phyloP scores from a whole-genome alignment of 2,329 filamentous ascomycete species.

The Atkinsonella texensis region DNA sequence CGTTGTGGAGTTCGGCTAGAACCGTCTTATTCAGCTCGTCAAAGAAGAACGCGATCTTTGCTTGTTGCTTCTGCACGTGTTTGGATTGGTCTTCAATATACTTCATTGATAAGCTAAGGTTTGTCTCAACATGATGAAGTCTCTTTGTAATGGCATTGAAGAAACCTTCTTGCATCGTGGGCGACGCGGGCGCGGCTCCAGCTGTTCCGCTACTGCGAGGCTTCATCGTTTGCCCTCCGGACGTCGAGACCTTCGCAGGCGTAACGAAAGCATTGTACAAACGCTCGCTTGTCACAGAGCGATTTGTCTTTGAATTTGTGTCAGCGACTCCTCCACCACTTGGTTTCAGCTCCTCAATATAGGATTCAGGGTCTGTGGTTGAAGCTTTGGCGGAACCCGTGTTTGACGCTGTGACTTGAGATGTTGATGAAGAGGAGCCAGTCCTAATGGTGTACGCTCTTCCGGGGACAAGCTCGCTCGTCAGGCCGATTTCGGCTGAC shows the following conservation, averaged over 20 bases:
- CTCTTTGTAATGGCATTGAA: constrained; percentile 96
- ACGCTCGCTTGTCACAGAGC: constrained; percentile 3
- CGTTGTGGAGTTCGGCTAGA: constrained; percentile 62
- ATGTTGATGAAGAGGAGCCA: neutral
- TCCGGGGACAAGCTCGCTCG: neutral
- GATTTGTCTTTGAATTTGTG: neutral
- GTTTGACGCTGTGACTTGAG: neutral
- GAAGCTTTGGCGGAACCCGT: neutral
- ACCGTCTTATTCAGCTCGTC: constrained; percentile 81
- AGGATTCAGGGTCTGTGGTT: neutral
- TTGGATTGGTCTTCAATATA: constrained; percentile 96
- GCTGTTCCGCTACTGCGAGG: constrained; percentile 17
- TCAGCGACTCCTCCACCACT: neutral
- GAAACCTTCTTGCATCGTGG: constrained; percentile 91
- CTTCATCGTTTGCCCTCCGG: constrained; percentile 12
- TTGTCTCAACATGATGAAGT: constrained; percentile 79
- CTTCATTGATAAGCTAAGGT: constrained; percentile 82
- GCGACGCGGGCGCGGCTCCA: constrained; percentile 31
- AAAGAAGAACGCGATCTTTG: constrained; percentile 73
- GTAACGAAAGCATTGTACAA: constrained; percentile 3
- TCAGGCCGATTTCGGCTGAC: neutral
- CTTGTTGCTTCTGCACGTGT: constrained; percentile 73
- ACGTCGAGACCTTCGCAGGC: constrained; percentile 2
- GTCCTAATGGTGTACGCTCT: neutral
- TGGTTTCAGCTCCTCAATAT: neutral